Conservation (phyloP, 108 stramenopile species). For the Mayamaea pseudoterrestris region DNA sequence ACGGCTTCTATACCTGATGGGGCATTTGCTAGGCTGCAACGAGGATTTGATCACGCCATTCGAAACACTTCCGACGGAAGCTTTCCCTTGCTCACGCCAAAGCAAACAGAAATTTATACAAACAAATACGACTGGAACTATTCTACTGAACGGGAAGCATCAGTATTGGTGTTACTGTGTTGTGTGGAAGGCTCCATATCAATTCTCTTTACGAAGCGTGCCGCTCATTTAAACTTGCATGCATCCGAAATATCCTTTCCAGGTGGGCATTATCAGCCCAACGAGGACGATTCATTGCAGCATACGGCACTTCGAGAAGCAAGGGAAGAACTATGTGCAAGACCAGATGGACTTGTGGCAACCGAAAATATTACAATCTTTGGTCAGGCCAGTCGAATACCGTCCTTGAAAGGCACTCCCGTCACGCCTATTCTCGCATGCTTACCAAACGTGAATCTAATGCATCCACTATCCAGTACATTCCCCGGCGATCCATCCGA, state of each 20-base stretch:
- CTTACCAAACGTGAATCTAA: slow-evolving; percentile 7
- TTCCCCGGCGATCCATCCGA: slow-evolving; percentile 61
- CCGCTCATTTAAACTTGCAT: slow-evolving; percentile 49
- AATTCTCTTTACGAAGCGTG: slow-evolving; percentile 76
- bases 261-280: slow-evolving; percentile 62
- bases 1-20: no score
- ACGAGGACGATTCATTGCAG: slow-evolving; percentile 20
- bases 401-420: slow-evolving; percentile 44
- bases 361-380: slow-evolving; percentile 21
- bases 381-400: slow-evolving; percentile 44
- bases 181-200: slow-evolving; percentile 63
- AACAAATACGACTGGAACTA: neutral
- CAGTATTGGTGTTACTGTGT: slow-evolving; percentile 73
- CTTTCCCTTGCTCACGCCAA: no score
- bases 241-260: slow-evolving; percentile 74
- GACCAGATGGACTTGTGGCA: slow-evolving; percentile 14
- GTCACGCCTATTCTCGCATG: slow-evolving; percentile 62
- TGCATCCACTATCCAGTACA: slow-evolving; percentile 5
- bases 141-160: slow-evolving; percentile 32
- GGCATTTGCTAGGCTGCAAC: no score
- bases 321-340: slow-evolving; percentile 44
- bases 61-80: no score
- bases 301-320: slow-evolving; percentile 65
- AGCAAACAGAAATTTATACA: neutral
- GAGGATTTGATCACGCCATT: no score